Percentiles rank a stretch among this genome's conserved stretches.
Conservation (phyloP, 148 eudicot species). For the Rheum nobile region DNA sequence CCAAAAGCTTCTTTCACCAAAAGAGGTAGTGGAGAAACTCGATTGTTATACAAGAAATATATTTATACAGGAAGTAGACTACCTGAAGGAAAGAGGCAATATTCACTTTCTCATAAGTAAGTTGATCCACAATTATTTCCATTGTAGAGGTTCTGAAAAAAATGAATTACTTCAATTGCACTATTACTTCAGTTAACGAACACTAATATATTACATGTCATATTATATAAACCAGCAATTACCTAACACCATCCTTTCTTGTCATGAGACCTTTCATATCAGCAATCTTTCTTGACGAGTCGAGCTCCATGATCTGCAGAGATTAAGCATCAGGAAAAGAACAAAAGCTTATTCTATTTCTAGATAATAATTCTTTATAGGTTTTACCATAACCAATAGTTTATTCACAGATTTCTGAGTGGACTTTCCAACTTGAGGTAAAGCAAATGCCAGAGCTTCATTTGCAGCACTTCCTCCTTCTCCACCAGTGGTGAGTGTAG, state of each 20-base stretch:
- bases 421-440: conserved; percentile 48
- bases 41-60: not conserved
- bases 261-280: conserved; percentile 50
- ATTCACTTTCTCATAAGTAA: conserved; percentile 45
- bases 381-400: conserved; percentile 56
- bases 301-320: conserved; percentile 64
- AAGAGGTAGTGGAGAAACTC: not conserved
- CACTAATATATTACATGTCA: not conserved
- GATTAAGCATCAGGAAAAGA: conserved; percentile 9
- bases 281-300: conserved; percentile 56
- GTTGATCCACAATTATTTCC: conserved; percentile 75
- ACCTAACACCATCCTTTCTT: conserved; percentile 82
- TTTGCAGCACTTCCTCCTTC: conserved; percentile 11
- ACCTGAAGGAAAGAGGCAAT: conserved; percentile 72
- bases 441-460: conserved; percentile 39
- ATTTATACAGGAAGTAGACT: not conserved
- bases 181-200: not conserved
- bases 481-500: conserved; percentile 15
- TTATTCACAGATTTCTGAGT: conserved; percentile 39
- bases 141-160: conserved; percentile 53
- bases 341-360: not conserved
- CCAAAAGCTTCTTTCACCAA: not conserved
- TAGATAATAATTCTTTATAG: conserved; percentile 5
- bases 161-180: not conserved
- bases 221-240: conserved; percentile 5